Conservation (phyloP, 768 basidiomycete species). For the Suillus bovinus region DNA sequence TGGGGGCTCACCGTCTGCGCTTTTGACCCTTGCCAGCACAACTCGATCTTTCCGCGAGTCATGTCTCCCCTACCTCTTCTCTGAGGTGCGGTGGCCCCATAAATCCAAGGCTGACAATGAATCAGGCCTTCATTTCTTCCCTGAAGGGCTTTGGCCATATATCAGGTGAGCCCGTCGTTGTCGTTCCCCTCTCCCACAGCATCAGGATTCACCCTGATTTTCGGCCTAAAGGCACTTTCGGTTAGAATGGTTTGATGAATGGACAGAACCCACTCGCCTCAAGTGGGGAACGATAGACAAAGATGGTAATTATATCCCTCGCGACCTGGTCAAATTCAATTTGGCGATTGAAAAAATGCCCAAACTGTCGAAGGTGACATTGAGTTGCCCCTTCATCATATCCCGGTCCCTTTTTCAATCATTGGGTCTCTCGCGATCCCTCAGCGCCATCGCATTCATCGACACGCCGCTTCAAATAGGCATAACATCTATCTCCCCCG, state of each 20-base stretch:
- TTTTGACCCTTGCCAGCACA: slow-evolving; percentile 26
- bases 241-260: slow-evolving; percentile 37
- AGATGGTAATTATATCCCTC: slow-evolving; percentile 32
- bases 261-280: slow-evolving; percentile 37
- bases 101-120: slow-evolving; percentile 26
- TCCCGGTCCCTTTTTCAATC: slow-evolving; percentile 31
- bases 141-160: slow-evolving; percentile 29
- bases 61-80: slow-evolving; percentile 33
- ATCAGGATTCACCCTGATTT: slow-evolving; percentile 6
- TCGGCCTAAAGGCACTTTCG: slow-evolving; percentile 26
- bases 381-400: slow-evolving; percentile 34
- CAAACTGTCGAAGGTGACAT: slow-evolving; percentile 28
- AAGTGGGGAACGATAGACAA: slow-evolving; percentile 34
- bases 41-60: slow-evolving; percentile 29
- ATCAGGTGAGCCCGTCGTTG: slow-evolving; percentile 24
- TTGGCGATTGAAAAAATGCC: slow-evolving; percentile 31
- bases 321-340: slow-evolving; percentile 26
- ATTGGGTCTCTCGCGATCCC: slow-evolving; percentile 27
- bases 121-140: slow-evolving; percentile 29
- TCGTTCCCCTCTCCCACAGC: neutral
- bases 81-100: slow-evolving; percentile 35
- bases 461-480: slow-evolving; percentile 39
- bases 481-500: slow-evolving; percentile 31
- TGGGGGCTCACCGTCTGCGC: slow-evolving; percentile 9
- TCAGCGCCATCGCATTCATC: slow-evolving; percentile 28